These are phyloP conservation scores for Cubamyces lactineus DNA, from an alignment of 768 basidiomycete genomes.

Conservation along the genomic window DNA sequence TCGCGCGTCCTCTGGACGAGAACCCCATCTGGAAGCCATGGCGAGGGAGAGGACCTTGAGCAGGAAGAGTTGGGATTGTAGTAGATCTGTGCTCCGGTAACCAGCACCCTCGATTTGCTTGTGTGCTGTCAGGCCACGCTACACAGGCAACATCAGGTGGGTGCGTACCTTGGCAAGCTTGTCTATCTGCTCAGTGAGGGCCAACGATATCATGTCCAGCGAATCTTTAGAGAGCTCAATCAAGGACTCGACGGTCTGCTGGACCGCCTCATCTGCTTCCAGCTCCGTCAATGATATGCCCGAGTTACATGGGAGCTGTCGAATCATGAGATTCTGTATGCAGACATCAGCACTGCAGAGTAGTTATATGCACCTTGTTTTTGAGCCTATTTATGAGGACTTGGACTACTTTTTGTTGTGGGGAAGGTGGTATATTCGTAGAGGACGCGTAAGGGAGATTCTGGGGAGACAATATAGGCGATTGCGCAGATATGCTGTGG, in stretches of 20 bases:
- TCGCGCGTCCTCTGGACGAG: slow-evolving; percentile 45
- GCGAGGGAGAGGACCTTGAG: slow-evolving; percentile 79
- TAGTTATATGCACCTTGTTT: slow-evolving; percentile 60
- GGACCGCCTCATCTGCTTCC: slow-evolving; percentile 75
- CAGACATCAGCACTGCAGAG: not conserved
- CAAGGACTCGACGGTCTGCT: slow-evolving; percentile 76
- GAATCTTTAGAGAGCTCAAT: slow-evolving; percentile 80
- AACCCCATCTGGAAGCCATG: slow-evolving; percentile 76
- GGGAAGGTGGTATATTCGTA: slow-evolving; percentile 42
- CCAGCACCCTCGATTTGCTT: slow-evolving; percentile 60
- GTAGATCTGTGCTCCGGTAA: slow-evolving; percentile 62
- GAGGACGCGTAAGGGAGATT: slow-evolving; percentile 38
- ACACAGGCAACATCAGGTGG: not conserved
- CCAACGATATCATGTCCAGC: slow-evolving; percentile 79
- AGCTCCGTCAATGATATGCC: slow-evolving; percentile 72
- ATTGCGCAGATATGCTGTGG: slow-evolving; percentile 32
- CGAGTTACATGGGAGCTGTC: slow-evolving; percentile 83
- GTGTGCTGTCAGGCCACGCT: not conserved
- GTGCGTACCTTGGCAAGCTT: slow-evolving; percentile 68
- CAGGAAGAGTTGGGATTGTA: slow-evolving; percentile 87
- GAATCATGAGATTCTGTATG: slow-evolving; percentile 1
- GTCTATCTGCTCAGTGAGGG: slow-evolving; percentile 77
- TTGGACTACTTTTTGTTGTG: slow-evolving; percentile 82
- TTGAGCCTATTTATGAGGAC: slow-evolving; percentile 80
- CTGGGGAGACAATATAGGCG: slow-evolving; percentile 20